A percentile compares a stretch with the other conserved stretches of the same genome.
Evolutionary conservation across 1,139 yeast species (phyloP).

Genomic region (Sugiyamaella neomexicana): DNA sequence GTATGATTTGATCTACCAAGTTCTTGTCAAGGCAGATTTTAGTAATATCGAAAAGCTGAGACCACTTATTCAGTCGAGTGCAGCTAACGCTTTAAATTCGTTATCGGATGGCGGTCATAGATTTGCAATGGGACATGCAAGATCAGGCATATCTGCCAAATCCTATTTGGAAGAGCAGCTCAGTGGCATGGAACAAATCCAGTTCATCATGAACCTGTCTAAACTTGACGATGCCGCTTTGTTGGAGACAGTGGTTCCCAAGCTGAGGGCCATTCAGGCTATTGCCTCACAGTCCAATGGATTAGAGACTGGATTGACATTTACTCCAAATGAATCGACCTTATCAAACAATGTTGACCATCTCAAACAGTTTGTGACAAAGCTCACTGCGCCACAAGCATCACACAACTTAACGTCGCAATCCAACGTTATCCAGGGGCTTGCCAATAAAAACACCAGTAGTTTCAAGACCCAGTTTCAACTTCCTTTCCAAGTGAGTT

Average conservation of each 20-base stretch:
- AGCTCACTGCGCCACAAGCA: conserved; percentile 2
- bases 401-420: neutral
- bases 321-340: conserved; percentile 27
- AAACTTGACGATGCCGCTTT: conserved; percentile 57
- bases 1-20: conserved; percentile 64
- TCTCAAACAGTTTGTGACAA: conserved; percentile 24
- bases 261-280: conserved; percentile 56
- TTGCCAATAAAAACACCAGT: conserved; percentile 4
- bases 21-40: conserved; percentile 70
- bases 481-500: conserved; percentile 88
- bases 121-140: conserved; percentile 70
- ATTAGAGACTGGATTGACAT: conserved; percentile 31
- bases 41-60: conserved; percentile 67
- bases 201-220: conserved; percentile 64
- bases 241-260: conserved; percentile 58
- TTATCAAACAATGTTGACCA: conserved; percentile 20
- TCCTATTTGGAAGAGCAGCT: conserved; percentile 63
- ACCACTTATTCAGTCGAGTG: conserved; percentile 69
- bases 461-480: conserved; percentile 51
- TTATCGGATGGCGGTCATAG: conserved; percentile 89
- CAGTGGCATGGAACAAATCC: conserved; percentile 74
- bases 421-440: neutral
- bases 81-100: conserved; percentile 74
- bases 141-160: conserved; percentile 61
- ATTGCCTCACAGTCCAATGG: conserved; percentile 28